Evolutionary conservation across 192 early-diverging fungal species (phyloP).

Genomic region (Martensiomyces pterosporus): DNA sequence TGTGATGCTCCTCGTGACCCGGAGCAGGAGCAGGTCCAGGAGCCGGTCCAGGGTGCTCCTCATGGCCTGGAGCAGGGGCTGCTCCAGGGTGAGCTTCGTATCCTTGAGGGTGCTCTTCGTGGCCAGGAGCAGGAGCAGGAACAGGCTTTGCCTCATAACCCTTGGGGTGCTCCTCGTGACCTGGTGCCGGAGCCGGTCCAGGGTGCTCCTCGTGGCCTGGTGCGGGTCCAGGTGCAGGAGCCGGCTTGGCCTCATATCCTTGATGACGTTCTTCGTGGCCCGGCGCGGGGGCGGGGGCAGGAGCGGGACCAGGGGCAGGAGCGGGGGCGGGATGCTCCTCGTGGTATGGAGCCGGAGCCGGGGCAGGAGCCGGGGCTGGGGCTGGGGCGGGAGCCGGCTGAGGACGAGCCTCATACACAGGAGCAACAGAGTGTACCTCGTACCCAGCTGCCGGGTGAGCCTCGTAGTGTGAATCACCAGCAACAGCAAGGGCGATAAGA

Average conservation of each 20-base stretch:
- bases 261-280: slow-evolving; percentile 11
- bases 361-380: neutral
- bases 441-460: slow-evolving; percentile 1
- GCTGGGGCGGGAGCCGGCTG: neutral
- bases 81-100: neutral
- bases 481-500: slow-evolving; percentile 34
- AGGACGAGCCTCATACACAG: neutral
- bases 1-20: neutral
- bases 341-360: neutral
- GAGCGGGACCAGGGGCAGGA: neutral
- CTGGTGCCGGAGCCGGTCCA: slow-evolving; percentile 1
- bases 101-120: slow-evolving; percentile 4
- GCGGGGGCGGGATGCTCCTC: slow-evolving; percentile 1
- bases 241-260: neutral
- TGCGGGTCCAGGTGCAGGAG: neutral
- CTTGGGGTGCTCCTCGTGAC: slow-evolving; percentile 13
- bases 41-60: neutral
- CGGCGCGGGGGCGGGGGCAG: slow-evolving; percentile 3
- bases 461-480: slow-evolving; percentile 36
- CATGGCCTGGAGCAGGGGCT: neutral
- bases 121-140: slow-evolving; percentile 4
- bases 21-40: slow-evolving; percentile 1
- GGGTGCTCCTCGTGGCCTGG: slow-evolving; percentile 2
- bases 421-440: neutral
- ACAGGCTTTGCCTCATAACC: slow-evolving; percentile 12